Base-by-base conservation (phyloP, 352 stramenopile genomes). In the Phytopythium oedochilum region DNA sequence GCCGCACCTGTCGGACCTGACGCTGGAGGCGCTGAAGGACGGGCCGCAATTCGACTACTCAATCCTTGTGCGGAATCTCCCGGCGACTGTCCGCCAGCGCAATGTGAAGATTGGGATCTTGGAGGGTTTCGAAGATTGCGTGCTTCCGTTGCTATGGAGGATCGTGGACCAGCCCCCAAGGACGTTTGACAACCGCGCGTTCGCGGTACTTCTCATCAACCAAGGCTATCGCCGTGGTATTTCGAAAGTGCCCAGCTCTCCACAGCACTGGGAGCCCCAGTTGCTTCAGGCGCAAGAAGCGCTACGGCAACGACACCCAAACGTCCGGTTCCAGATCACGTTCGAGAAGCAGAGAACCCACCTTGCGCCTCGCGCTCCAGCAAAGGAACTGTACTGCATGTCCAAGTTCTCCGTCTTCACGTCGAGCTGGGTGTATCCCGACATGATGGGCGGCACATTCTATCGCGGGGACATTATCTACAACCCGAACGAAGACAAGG, bases 361-460 rank as follows among this genome's bases (percentile, higher is more conserved):
- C 20, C 47, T 42, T 11, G 47, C 31, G 12, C 60, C 52, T 36
- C 45, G 40, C 23, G 46, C 43, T 5, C 40, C 49, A 22, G n/a
- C 23, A 12, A 61, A 46, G 29, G 57, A 59, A 25, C 45, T 46
- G 18, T 73, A 64, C 38, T 60, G 47, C 55, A 65, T 79, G 29
- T 66, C 62, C 29, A 79, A 77, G 54, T 74, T 79, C 28, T 61
- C 70, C 0, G 22, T 79, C 17, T 79, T 79, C 55, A 79, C 61
- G 15, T 67, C 59, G 5, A 50, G 55, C 22, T 79, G 70, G 70
- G 55, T 63, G 26, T 77, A 68, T 45, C 70, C 69, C 8, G 68
- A 73, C 34, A 58, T 61, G 28, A 54, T 63, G 26, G 67, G 70
- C n/a, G 61, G 70, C 47, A 79, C 68, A 44, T 79, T 79, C 48